phyloP scores from a whole-genome alignment of 495 filamentous ascomycete species.

The Letharia lupina region DNA sequence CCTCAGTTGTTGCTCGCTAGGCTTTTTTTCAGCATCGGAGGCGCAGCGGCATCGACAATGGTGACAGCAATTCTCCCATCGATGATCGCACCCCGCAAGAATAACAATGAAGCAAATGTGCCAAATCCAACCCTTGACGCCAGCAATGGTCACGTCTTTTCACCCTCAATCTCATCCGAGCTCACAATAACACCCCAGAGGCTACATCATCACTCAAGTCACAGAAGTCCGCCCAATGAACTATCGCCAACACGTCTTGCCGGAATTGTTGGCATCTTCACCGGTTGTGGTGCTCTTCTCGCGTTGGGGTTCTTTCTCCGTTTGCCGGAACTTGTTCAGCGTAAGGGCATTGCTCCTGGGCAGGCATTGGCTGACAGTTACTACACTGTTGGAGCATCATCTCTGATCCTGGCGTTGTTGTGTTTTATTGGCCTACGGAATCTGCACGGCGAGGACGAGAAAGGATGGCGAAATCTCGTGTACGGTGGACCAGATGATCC shows the following conservation, averaged over 20 bases:
- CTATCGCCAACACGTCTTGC: constrained; percentile 58
- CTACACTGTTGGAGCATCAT: constrained; percentile 69
- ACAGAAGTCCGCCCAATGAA: not conserved
- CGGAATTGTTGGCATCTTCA: constrained; percentile 84
- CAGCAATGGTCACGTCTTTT: constrained; percentile 32
- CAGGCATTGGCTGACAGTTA: constrained; percentile 70
- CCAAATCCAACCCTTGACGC: not conserved
- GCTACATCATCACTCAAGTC: constrained; percentile 23
- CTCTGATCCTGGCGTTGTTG: constrained; percentile 59
- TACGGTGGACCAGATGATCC: constrained; percentile 1
- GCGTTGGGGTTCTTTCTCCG: constrained; percentile 76
- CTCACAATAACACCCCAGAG: constrained; percentile 53
- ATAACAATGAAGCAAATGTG: constrained; percentile 2
- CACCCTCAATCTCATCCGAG: constrained; percentile 53
- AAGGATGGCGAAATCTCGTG: constrained; percentile 43
- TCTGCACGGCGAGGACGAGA: constrained; percentile 68
- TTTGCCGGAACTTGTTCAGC: constrained; percentile 68
- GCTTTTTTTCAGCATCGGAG: constrained; percentile 82
- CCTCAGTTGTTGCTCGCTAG: constrained; percentile 81
- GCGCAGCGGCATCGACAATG: constrained; percentile 91
- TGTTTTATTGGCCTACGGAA: constrained; percentile 76
- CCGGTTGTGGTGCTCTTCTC: constrained; percentile 82
- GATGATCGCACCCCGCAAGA: constrained; percentile 47
- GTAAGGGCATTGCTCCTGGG: constrained; percentile 53
- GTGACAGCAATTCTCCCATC: constrained; percentile 89